These are phyloP conservation scores for Ascochyta clinopodiicola DNA, from an alignment of 2,329 filamentous ascomycete species.

Conservation along the genomic window DNA sequence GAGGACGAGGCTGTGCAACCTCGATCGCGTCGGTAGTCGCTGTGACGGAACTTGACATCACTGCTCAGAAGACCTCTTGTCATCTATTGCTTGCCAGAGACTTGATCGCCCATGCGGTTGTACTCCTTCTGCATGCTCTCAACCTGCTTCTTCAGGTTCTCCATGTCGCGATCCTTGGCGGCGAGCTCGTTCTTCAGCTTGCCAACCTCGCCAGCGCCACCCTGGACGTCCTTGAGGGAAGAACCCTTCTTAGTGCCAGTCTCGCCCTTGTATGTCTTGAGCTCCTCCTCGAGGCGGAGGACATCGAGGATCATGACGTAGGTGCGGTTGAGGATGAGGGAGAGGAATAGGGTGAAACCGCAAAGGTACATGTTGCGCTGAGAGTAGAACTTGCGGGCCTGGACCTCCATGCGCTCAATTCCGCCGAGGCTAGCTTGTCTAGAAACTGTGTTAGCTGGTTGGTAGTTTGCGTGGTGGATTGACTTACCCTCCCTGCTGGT, in stretches of 20 bases:
- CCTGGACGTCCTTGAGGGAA: constrained; percentile 69
- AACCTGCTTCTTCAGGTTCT: constrained; percentile 90
- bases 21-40: constrained; percentile 21
- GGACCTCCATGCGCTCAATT: constrained; percentile 95
- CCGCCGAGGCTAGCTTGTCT: constrained; percentile 76
- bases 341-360: constrained; percentile 98
- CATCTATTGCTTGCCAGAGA: constrained; percentile 63
- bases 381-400: constrained; percentile 99
- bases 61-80: constrained; percentile 14
- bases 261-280: constrained; percentile 81
- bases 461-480: background rate
- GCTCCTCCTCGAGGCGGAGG: constrained; percentile 88
- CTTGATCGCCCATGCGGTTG: constrained; percentile 82
- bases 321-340: constrained; percentile 97
- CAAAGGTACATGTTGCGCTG: constrained; percentile 99
- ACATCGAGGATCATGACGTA: constrained; percentile 96
- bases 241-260: constrained; percentile 68
- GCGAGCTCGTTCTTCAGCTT: constrained; percentile 69
- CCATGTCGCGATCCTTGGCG: constrained; percentile 81
- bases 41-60: constrained; percentile 9
- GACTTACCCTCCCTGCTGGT: constrained; percentile 59
- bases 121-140: constrained; percentile 85
- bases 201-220: constrained; percentile 77
- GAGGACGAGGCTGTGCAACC: constrained; percentile 15
- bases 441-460: constrained; percentile 22